A percentile compares a stretch with the other conserved stretches of the same genome.
phyloP scores from a whole-genome alignment of 1,284 basidiomycete genomes.

The Cystobasidium sp. region DNA sequence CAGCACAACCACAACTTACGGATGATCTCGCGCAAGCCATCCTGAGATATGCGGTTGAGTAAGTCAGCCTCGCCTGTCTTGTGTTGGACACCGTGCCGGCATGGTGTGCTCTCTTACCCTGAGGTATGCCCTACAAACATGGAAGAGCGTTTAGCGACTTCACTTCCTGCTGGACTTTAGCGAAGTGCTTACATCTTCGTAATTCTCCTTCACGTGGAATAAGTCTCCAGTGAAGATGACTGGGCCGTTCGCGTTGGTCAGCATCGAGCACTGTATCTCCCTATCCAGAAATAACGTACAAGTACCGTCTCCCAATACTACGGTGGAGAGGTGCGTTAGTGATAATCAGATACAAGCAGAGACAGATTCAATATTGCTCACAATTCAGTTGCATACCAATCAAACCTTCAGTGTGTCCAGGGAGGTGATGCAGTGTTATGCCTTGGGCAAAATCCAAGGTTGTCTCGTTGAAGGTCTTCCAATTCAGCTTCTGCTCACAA shows the following conservation, averaged over 20 bases:
- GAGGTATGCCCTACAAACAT: background rate
- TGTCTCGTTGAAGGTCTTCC: slow-evolving; percentile 28
- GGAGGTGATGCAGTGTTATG: slow-evolving; percentile 53
- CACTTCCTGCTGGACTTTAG: background rate
- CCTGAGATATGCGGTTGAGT: background rate
- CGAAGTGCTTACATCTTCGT: slow-evolving; percentile 5
- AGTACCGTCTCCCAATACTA: background rate
- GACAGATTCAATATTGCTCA: background rate
- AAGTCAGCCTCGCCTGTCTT: background rate
- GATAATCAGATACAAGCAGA: background rate
- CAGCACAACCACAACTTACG: slow-evolving; percentile 2
- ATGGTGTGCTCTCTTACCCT: background rate
- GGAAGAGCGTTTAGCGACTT: background rate
- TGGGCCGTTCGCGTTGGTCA: background rate
- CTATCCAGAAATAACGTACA: background rate
- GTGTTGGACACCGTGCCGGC: background rate
- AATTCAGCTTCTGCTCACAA: background rate
- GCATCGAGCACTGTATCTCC: background rate
- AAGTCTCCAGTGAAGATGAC: slow-evolving; percentile 15
- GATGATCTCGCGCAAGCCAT: slow-evolving; percentile 14
- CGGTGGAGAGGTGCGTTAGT: background rate
- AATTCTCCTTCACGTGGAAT: slow-evolving; percentile 27
- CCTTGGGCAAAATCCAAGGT: slow-evolving; percentile 52
- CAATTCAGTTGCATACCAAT: slow-evolving; percentile 52
- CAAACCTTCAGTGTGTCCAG: slow-evolving; percentile 54